Evolutionary conservation across 768 basidiomycete genomes (phyloP).

Genomic region (Galerina marginata): DNA sequence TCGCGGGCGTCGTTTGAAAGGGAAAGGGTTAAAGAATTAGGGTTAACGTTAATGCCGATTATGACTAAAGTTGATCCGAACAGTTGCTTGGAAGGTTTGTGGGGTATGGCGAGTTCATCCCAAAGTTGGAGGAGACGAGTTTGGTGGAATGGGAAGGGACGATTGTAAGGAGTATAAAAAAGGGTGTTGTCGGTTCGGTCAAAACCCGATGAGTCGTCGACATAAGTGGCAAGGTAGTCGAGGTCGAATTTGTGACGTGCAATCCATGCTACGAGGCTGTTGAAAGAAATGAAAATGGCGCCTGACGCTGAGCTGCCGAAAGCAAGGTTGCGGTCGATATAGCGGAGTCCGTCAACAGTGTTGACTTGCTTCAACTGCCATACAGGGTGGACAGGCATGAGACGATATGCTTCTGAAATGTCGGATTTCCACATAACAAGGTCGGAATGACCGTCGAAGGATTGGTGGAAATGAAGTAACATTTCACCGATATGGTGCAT

Average conservation of each 20-base stretch:
- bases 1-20: slow-evolving; percentile 14
- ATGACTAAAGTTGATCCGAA: slow-evolving; percentile 34
- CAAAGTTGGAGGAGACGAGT: slow-evolving; percentile 38
- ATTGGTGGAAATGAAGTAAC: slow-evolving; percentile 14
- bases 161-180: slow-evolving; percentile 36
- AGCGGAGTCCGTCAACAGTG: slow-evolving; percentile 17
- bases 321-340: slow-evolving; percentile 29
- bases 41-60: slow-evolving; percentile 46
- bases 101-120: slow-evolving; percentile 46
- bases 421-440: slow-evolving; percentile 37
- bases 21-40: slow-evolving; percentile 33
- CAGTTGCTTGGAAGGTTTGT: slow-evolving; percentile 44
- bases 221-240: slow-evolving; percentile 30
- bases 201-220: slow-evolving; percentile 38
- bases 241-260: slow-evolving; percentile 27
- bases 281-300: slow-evolving; percentile 33
- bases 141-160: slow-evolving; percentile 34
- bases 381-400: slow-evolving; percentile 39
- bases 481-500: slow-evolving; percentile 25
- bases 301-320: slow-evolving; percentile 30
- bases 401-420: slow-evolving; percentile 39
- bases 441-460: slow-evolving; percentile 37
- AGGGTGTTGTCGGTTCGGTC: slow-evolving; percentile 21
- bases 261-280: slow-evolving; percentile 42
- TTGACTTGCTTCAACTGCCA: slow-evolving; percentile 50